Percentiles rank a stretch among this genome's conserved stretches.
These are phyloP conservation scores for Chaetomium olivaceum DNA, from an alignment of 2,329 filamentous ascomycete genomes.

Conservation along the genomic window DNA sequence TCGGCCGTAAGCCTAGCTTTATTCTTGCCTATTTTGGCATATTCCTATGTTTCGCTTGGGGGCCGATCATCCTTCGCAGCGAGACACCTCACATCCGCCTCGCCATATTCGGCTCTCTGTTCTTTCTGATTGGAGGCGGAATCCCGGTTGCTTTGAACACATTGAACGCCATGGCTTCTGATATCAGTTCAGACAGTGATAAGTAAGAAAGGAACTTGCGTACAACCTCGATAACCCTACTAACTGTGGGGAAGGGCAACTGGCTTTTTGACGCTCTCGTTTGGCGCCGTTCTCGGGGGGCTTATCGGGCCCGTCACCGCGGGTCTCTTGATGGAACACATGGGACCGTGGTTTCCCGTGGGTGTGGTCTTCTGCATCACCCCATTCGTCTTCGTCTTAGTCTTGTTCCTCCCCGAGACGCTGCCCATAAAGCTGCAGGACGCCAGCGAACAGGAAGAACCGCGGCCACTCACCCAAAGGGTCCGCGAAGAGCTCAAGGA, in stretches of 20 bases:
- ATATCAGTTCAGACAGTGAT: conserved; percentile 27
- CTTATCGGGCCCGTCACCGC: conserved; percentile 27
- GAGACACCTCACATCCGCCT: conserved; percentile 23
- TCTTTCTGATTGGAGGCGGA: conserved; percentile 31
- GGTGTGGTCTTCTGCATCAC: conserved; percentile 26
- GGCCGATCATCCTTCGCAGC: conserved; percentile 22
- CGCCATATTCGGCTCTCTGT: conserved; percentile 23
- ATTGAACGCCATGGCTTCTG: conserved; percentile 30
- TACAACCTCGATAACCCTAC: neutral
- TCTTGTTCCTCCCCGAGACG: conserved; percentile 30
- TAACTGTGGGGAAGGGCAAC: conserved; percentile 21
- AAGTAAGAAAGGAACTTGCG: conserved; percentile 14
- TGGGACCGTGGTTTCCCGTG: conserved; percentile 29
- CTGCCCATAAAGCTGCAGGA: conserved; percentile 22
- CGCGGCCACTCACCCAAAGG: neutral
- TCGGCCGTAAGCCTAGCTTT: conserved; percentile 30
- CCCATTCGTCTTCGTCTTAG: conserved; percentile 23
- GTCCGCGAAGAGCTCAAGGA: conserved; percentile 18
- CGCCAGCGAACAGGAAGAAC: neutral
- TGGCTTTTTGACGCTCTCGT: conserved; percentile 27
- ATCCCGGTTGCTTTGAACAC: conserved; percentile 29
- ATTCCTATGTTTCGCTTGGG: conserved; percentile 26
- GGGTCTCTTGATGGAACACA: conserved; percentile 30
- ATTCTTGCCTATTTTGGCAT: conserved; percentile 28
- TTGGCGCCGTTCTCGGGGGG: conserved; percentile 24